Percentiles rank a stretch among this genome's conserved stretches.
Conservation (phyloP, 2,329 filamentous ascomycete species). For the Paramyrothecium sp. region DNA sequence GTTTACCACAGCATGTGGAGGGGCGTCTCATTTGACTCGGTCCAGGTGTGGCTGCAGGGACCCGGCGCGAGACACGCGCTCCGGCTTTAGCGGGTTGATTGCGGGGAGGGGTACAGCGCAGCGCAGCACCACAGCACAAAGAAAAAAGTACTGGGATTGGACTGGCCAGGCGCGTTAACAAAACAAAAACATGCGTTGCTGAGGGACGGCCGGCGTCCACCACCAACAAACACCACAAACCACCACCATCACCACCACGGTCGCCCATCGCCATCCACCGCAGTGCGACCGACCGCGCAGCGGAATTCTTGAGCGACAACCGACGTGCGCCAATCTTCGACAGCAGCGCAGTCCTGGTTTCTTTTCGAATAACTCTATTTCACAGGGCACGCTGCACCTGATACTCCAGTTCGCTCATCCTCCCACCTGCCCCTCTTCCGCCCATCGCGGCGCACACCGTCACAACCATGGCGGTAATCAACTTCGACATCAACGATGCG, state of each 20-base stretch:
- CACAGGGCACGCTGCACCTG: no score
- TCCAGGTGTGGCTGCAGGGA: background rate
- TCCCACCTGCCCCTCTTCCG: background rate
- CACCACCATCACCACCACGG: conserved; percentile 6
- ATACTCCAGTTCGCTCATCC: background rate
- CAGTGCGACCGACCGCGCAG: no score
- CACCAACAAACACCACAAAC: conserved; percentile 4
- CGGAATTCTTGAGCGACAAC: no score
- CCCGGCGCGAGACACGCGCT: background rate
- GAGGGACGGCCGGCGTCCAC: conserved; percentile 8
- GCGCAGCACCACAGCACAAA: background rate
- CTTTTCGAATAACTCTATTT: no score
- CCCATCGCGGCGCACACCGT: conserved; percentile 6
- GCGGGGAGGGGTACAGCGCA: conserved; percentile 3
- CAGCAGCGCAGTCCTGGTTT: no score
- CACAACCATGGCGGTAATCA: conserved; percentile 66
- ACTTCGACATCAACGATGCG: conserved; percentile 95
- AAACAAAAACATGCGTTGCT: conserved; percentile 27
- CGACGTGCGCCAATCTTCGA: no score
- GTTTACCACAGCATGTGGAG: background rate
- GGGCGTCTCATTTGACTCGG: background rate
- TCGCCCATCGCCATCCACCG: background rate
- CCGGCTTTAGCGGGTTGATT: background rate
- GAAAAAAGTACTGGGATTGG: background rate
- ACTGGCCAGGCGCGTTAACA: conserved; percentile 12